phyloP scores from a whole-genome alignment of 202 grass and related monocot genomes.

The Elaeis oleifera region DNA sequence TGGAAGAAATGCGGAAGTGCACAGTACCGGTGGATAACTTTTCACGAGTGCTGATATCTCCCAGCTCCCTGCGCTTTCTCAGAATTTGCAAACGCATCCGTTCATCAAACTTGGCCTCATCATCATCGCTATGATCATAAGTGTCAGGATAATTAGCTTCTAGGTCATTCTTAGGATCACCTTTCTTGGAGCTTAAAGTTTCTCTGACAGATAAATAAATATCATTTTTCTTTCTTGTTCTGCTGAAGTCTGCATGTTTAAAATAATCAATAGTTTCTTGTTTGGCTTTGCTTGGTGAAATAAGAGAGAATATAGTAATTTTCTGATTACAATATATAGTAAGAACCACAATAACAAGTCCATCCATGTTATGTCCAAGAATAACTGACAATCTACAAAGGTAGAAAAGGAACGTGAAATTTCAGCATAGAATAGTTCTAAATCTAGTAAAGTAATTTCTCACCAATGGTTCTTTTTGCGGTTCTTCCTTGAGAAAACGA shows the following conservation, averaged over 20 bases:
- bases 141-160: conserved; percentile 29
- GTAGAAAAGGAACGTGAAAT: too few species aligned
- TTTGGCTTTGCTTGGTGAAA: neutral
- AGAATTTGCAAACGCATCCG: conserved; percentile 81
- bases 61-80: conserved; percentile 76
- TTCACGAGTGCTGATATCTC: conserved; percentile 34
- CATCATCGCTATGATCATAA: conserved; percentile 50
- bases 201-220: conserved; percentile 63
- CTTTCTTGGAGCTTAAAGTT: conserved; percentile 67
- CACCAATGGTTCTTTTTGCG: conserved; percentile 44
- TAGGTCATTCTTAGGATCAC: conserved; percentile 27
- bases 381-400: too few species aligned
- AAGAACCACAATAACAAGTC: too few species aligned
- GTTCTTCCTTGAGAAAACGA: conserved; percentile 76
- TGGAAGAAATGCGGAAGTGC: neutral
- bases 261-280: conserved; percentile 10
- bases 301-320: too few species aligned
- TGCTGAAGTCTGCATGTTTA: conserved; percentile 41
- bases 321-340: too few species aligned
- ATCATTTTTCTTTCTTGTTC: conserved; percentile 71
- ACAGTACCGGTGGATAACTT: conserved; percentile 47
- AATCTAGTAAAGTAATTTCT: conserved; percentile 15
- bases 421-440: too few species aligned
- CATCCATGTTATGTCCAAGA: too few species aligned
- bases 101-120: conserved; percentile 76